Evolutionary conservation across 257 asterid genomes (phyloP).

Genomic region (Nicotiana paniculata): DNA sequence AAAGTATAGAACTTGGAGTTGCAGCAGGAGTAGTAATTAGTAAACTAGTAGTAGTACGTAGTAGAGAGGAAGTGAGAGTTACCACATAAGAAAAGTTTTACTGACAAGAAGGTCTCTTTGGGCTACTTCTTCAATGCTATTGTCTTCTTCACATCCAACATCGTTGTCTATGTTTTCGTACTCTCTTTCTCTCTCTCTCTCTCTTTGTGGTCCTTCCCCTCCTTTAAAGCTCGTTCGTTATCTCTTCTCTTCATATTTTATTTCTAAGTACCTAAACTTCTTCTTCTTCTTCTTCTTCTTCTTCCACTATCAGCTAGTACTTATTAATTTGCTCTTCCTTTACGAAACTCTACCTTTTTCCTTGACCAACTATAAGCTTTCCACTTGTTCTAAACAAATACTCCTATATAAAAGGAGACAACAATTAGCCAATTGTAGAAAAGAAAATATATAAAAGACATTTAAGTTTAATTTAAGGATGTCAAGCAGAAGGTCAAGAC

Average conservation of each 20-base stretch:
- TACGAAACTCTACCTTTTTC: background rate
- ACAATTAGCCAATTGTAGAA: background rate
- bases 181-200: slow-evolving; percentile 5
- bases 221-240: slow-evolving; percentile 12
- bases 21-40: background rate
- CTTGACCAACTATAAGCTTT: background rate
- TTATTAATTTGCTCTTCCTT: background rate
- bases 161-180: slow-evolving; percentile 14
- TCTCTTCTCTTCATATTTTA: slow-evolving; percentile 2
- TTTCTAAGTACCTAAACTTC: slow-evolving; percentile 13
- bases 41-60: background rate
- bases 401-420: background rate
- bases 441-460: background rate
- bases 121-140: slow-evolving; percentile 26
- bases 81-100: background rate
- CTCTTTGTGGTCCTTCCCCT: slow-evolving; percentile 22
- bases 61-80: background rate
- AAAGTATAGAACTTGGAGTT: background rate
- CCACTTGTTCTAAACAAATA: background rate
- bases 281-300: background rate
- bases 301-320: background rate
- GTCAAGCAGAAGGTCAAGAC: slow-evolving; percentile 43
- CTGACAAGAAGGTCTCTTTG: slow-evolving; percentile 10
- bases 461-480: background rate
- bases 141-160: slow-evolving; percentile 37